Percentiles rank a stretch among this genome's conserved stretches.
Conservation (phyloP, 2,329 filamentous ascomycete species). For the Fusarium tricinctum region DNA sequence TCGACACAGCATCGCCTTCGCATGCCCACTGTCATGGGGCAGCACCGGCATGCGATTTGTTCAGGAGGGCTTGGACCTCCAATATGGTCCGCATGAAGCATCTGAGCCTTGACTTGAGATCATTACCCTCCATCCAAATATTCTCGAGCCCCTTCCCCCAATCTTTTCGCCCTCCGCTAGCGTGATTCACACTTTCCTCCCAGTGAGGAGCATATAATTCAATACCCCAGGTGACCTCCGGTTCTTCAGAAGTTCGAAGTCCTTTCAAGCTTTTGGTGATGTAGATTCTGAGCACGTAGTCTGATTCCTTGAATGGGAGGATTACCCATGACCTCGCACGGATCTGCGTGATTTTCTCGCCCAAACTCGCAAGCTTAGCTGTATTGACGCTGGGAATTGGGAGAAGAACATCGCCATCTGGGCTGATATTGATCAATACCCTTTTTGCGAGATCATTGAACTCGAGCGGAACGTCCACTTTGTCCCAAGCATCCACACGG, state of each 20-base stretch:
- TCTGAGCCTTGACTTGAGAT: conserved; percentile 48
- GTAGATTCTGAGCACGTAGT: conserved; percentile 54
- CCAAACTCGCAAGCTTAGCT: conserved; percentile 16
- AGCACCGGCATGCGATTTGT: conserved; percentile 26
- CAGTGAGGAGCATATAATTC: conserved; percentile 55
- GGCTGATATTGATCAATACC: conserved; percentile 36
- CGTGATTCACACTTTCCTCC: conserved; percentile 55
- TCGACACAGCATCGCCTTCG: conserved; percentile 17
- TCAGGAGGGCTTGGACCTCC: conserved; percentile 51
- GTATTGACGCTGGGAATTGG: conserved; percentile 31
- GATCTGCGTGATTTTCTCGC: conserved; percentile 36
- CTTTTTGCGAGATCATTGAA: conserved; percentile 43
- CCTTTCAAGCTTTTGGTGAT: conserved; percentile 51
- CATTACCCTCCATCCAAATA: conserved; percentile 52
- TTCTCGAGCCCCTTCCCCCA: conserved; percentile 51
- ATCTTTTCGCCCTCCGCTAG: conserved; percentile 47
- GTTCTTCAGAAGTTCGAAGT: conserved; percentile 13
- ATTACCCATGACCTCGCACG: conserved; percentile 48
- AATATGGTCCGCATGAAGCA: conserved; percentile 53
- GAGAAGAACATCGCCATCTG: conserved; percentile 22
- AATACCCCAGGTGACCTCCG: conserved; percentile 51
- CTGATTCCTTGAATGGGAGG: conserved; percentile 51
- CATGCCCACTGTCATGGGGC: conserved; percentile 18
- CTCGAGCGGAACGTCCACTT: conserved; percentile 32
- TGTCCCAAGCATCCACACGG: conserved; percentile 48